Percentiles rank a stretch among this genome's conserved stretches.
Evolutionary conservation across 2,329 filamentous ascomycete genomes (phyloP).

Genomic region (Trichoderma sp.): DNA sequence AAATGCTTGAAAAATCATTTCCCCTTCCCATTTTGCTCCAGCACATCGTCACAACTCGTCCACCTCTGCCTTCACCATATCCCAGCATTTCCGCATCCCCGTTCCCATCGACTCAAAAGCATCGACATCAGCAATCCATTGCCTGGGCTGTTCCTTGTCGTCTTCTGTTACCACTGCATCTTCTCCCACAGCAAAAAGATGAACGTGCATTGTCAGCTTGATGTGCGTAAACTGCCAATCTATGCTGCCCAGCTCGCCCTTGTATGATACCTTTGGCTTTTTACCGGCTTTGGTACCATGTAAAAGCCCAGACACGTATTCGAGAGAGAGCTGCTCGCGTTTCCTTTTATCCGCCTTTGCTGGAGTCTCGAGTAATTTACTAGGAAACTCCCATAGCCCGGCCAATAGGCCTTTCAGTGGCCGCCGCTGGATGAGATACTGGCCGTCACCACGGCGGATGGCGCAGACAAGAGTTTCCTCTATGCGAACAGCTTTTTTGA

Average conservation of each 20-base stretch:
- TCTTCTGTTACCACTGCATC: neutral
- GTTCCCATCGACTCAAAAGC: constrained; percentile 58
- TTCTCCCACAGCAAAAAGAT: constrained; percentile 49
- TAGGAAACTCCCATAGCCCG: constrained; percentile 61
- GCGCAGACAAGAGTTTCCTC: constrained; percentile 60
- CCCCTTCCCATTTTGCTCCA: neutral
- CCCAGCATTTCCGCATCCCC: constrained; percentile 63
- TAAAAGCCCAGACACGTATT: constrained; percentile 41
- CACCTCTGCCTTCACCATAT: constrained; percentile 42
- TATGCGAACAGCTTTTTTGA: constrained; percentile 57
- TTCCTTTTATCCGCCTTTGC: constrained; percentile 36
- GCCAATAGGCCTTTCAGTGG: constrained; percentile 59
- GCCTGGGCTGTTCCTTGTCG: constrained; percentile 41
- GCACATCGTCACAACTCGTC: neutral
- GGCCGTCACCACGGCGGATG: constrained; percentile 48
- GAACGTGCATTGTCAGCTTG: constrained; percentile 61
- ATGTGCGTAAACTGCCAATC: constrained; percentile 63
- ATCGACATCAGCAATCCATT: constrained; percentile 47
- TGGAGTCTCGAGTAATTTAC: constrained; percentile 41
- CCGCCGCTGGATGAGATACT: constrained; percentile 54
- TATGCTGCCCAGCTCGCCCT: constrained; percentile 53
- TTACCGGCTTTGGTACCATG: neutral
- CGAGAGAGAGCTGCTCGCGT: constrained; percentile 44
- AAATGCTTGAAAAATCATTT: neutral
- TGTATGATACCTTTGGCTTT: constrained; percentile 37